Conservation (phyloP, 176 grass and related monocot species). For the Tillandsia fasciculata region DNA sequence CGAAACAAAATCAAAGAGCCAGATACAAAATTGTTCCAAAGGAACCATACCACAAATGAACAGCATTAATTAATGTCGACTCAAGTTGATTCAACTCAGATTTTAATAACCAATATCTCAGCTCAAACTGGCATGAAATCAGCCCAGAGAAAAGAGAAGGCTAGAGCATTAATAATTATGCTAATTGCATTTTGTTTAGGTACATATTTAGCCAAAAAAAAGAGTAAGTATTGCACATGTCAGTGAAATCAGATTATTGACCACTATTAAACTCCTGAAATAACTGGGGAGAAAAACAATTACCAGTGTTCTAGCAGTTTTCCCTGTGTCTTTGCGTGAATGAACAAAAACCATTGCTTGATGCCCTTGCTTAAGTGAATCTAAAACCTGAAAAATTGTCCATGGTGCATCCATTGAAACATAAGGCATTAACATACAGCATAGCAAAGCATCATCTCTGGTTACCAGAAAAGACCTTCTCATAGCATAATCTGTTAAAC, state of each 20-base stretch:
- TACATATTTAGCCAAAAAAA: too few species aligned
- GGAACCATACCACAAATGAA: too few species aligned
- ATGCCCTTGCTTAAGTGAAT: slow-evolving; percentile 88
- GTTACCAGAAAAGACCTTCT: slow-evolving; percentile 46
- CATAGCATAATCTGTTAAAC: slow-evolving; percentile 81
- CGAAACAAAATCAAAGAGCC: too few species aligned
- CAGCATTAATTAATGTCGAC: too few species aligned
- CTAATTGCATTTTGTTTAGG: too few species aligned
- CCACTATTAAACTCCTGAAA: not conserved
- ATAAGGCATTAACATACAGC: slow-evolving; percentile 7
- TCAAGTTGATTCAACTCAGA: too few species aligned
- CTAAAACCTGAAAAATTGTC: slow-evolving; percentile 38
- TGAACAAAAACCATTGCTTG: slow-evolving; percentile 98
- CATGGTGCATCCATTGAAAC: not conserved
- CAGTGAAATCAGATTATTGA: not conserved
- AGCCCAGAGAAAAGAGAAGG: too few species aligned
- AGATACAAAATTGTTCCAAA: too few species aligned
- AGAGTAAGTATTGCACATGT: too few species aligned
- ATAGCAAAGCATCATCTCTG: slow-evolving; percentile 10
- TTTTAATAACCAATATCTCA: too few species aligned
- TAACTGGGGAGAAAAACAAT: slow-evolving; percentile 4
- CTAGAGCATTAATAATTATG: too few species aligned
- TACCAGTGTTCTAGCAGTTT: slow-evolving; percentile 86
- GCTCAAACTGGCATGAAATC: too few species aligned
- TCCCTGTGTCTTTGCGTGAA: slow-evolving; percentile 92